phyloP scores from a whole-genome alignment of 2,329 filamentous ascomycete genomes.

The Gaeumannomyces tritici region DNA sequence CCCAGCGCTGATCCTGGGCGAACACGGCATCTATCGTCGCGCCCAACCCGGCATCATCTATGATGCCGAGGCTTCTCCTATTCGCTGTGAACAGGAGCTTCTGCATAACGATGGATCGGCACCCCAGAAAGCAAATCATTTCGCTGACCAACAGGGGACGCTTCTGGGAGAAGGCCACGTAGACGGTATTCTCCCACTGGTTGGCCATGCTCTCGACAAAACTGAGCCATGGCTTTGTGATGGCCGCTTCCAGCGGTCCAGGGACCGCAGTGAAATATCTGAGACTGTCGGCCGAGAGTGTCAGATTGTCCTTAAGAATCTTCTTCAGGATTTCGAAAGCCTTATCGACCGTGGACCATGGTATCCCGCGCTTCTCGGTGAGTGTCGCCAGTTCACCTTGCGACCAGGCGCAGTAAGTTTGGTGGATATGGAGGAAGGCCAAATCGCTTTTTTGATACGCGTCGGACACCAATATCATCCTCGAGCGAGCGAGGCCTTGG shows the following conservation, averaged over 20 bases:
- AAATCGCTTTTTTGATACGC: slow-evolving; percentile 47
- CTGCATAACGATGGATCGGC: slow-evolving; percentile 18
- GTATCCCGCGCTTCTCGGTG: slow-evolving; percentile 20
- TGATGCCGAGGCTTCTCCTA: slow-evolving; percentile 15
- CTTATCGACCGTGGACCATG: slow-evolving; percentile 15
- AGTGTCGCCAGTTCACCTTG: slow-evolving; percentile 24
- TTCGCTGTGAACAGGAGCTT: slow-evolving; percentile 18
- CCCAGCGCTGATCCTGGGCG: slow-evolving; percentile 12
- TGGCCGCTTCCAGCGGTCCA: slow-evolving; percentile 5
- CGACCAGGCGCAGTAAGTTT: slow-evolving; percentile 52
- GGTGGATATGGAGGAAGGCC: slow-evolving; percentile 58
- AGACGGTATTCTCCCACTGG: slow-evolving; percentile 26
- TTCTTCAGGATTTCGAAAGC: slow-evolving; percentile 23
- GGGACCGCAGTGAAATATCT: slow-evolving; percentile 29
- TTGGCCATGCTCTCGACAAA: slow-evolving; percentile 33
- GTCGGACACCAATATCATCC: slow-evolving; percentile 43
- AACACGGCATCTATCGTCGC: slow-evolving; percentile 14
- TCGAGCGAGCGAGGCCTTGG: slow-evolving; percentile 27
- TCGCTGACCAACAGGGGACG: slow-evolving; percentile 25
- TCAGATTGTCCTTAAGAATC: slow-evolving; percentile 27
- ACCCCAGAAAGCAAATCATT: slow-evolving; percentile 18
- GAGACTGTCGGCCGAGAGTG: slow-evolving; percentile 16
- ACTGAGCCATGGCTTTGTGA: slow-evolving; percentile 23
- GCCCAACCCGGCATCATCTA: slow-evolving; percentile 8
- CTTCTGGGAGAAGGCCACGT: slow-evolving; percentile 5